A percentile compares a stretch with the other conserved stretches of the same genome.
Conservation (phyloP, 2,329 filamentous ascomycete genomes). For the Diplodia corticola region DNA sequence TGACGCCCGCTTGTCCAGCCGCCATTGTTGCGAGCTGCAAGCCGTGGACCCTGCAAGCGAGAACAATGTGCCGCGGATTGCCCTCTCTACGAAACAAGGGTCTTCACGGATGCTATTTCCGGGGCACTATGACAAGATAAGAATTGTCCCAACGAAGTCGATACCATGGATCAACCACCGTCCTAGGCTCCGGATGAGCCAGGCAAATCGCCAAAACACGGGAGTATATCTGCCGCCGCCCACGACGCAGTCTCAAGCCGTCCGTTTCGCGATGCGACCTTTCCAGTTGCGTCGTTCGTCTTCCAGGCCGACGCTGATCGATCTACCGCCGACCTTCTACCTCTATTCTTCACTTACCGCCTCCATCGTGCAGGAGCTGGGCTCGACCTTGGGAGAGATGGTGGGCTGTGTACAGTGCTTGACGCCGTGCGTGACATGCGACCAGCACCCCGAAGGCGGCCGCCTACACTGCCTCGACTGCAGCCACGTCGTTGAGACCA, state of each 20-base stretch:
- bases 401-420: neutral
- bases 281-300: neutral
- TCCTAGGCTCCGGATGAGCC: neutral
- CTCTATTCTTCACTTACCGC: neutral
- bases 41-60: too few relatives aligned
- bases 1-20: neutral
- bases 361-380: neutral
- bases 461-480: neutral
- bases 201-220: too few relatives aligned
- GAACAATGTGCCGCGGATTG: neutral
- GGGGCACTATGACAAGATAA: neutral
- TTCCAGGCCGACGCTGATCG: neutral
- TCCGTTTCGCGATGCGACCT: neutral
- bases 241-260: neutral
- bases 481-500: neutral
- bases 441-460: neutral
- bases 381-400: neutral
- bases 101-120: neutral
- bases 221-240: neutral
- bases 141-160: neutral
- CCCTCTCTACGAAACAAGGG: neutral
- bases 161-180: neutral
- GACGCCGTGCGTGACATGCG: neutral
- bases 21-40: neutral
- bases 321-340: neutral